Evolutionary conservation across 306 rosid species (phyloP).

Genomic region (Carpinus fangiana): DNA sequence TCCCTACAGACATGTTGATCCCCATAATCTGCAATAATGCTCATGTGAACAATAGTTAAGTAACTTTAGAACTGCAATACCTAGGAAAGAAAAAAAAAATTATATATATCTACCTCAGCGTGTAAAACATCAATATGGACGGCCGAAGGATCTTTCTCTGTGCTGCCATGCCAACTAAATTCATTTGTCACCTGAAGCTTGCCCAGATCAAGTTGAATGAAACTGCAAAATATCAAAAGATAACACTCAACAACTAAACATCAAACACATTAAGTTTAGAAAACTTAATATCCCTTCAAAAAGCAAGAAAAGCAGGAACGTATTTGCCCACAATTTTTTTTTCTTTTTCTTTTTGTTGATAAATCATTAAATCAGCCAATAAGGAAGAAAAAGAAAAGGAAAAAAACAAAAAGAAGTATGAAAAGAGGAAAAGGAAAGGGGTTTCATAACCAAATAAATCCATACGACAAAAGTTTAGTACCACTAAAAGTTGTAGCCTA

Average conservation of each 20-base stretch:
- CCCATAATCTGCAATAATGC: slow-evolving; percentile 70
- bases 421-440: not conserved
- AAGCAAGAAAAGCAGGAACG: slow-evolving; percentile 6
- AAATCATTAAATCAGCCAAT: not conserved
- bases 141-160: slow-evolving; percentile 82
- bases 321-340: not conserved
- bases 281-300: slow-evolving; percentile 12
- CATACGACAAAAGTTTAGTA: not conserved
- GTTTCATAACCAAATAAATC: not conserved
- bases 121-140: slow-evolving; percentile 86
- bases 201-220: slow-evolving; percentile 97
- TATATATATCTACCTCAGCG: slow-evolving; percentile 69
- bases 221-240: slow-evolving; percentile 51
- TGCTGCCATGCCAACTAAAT: slow-evolving; percentile 89
- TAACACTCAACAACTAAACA: not conserved
- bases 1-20: slow-evolving; percentile 91
- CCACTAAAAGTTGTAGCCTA: not conserved
- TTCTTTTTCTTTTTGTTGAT: too few relatives aligned
- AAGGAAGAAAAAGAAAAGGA: not conserved
- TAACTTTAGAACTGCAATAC: slow-evolving; percentile 7
- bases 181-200: slow-evolving; percentile 76
- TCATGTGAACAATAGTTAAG: slow-evolving; percentile 28
- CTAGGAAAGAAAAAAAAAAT: slow-evolving; percentile 11
- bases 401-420: not conserved
- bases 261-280: not conserved